phyloP scores from a whole-genome alignment of 495 filamentous ascomycete species.

The Thermochaetoides thermophila region DNA sequence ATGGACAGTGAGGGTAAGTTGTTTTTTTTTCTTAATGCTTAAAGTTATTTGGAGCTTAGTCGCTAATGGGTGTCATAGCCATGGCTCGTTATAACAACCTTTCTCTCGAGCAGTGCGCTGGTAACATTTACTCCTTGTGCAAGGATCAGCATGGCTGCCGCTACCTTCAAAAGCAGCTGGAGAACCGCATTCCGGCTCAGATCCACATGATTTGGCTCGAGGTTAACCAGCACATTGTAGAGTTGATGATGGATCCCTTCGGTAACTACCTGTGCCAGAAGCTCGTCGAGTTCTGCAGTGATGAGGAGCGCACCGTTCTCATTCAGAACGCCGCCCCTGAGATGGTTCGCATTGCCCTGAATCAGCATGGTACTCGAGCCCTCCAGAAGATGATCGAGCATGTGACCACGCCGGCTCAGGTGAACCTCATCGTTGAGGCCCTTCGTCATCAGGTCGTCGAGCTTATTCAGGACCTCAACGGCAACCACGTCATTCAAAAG shows the following conservation, averaged over 20 bases:
- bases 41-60: background rate
- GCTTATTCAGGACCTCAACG: constrained; percentile 90
- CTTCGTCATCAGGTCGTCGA: constrained; percentile 69
- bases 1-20: constrained; percentile 46
- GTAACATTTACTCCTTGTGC: constrained; percentile 74
- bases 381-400: constrained; percentile 99
- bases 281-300: constrained; percentile 78
- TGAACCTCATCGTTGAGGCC: constrained; percentile 66
- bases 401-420: constrained; percentile 63
- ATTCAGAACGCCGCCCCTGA: constrained; percentile 76
- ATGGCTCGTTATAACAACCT: constrained; percentile 62
- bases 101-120: constrained; percentile 60
- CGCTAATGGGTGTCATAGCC: constrained; percentile 24
- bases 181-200: constrained; percentile 68
- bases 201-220: constrained; percentile 88
- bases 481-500: constrained; percentile 98
- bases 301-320: constrained; percentile 84
- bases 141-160: constrained; percentile 97
- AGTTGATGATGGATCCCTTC: constrained; percentile 97
- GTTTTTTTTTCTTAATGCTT: background rate
- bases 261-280: constrained; percentile 98
- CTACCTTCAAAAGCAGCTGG: constrained; percentile 91
- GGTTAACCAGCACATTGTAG: constrained; percentile 78
- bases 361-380: constrained; percentile 91
- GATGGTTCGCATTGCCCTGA: constrained; percentile 82